phyloP scores from a whole-genome alignment of 2,329 filamentous ascomycete species.

The Laburnicola sp. region DNA sequence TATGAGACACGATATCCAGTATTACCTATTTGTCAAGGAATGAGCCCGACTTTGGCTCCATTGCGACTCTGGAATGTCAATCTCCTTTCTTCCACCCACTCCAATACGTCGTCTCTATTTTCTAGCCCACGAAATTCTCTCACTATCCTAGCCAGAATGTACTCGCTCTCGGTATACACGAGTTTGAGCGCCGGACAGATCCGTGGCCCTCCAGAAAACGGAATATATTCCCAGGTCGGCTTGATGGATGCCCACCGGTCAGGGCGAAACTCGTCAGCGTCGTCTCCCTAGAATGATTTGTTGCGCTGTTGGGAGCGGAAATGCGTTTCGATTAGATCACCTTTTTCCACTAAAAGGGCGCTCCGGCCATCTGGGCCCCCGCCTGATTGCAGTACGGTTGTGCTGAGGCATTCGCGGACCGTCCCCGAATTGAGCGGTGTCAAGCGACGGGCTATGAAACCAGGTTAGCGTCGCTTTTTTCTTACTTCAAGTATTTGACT shows the following conservation, averaged over 20 bases:
- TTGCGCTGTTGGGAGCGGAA: constrained; percentile 3
- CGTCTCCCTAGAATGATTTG: constrained; percentile 19
- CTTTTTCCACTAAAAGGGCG: constrained; percentile 29
- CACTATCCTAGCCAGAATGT: constrained; percentile 10
- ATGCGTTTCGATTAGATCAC: constrained; percentile 13
- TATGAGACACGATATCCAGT: background rate
- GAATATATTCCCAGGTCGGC: constrained; percentile 16
- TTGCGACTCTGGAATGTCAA: constrained; percentile 9
- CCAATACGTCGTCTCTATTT: constrained; percentile 6
- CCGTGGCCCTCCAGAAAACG: constrained; percentile 13
- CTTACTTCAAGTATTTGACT: constrained; percentile 1
- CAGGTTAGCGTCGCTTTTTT: constrained; percentile 48
- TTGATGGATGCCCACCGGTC: constrained; percentile 26
- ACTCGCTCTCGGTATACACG: constrained; percentile 8
- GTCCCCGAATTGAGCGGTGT: background rate
- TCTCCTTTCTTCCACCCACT: constrained; percentile 12
- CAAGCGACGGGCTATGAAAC: constrained; percentile 22
- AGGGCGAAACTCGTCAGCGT: constrained; percentile 50
- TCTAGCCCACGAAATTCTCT: constrained; percentile 8
- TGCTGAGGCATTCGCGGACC: constrained; percentile 5
- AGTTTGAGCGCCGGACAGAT: constrained; percentile 13
- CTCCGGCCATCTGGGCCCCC: constrained; percentile 23
- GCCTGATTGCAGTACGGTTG: constrained; percentile 29
- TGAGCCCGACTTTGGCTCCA: constrained; percentile 6
- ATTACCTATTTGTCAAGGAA: background rate